phyloP scores from a whole-genome alignment of 176 grass and related monocot genomes.

The Bonia amplexicaulis region DNA sequence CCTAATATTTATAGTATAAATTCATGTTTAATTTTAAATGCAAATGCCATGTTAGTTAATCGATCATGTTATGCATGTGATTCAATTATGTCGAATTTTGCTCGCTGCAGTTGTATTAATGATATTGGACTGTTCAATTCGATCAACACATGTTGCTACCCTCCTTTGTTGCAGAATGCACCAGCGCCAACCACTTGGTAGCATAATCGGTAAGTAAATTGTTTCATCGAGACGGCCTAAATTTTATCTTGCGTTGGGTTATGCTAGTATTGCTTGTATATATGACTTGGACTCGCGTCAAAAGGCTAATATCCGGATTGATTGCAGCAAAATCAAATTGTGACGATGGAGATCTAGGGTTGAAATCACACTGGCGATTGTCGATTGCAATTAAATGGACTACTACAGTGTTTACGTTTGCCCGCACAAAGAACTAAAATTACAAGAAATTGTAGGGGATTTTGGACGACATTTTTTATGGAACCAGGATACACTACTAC shows the following conservation, averaged over 20 bases:
- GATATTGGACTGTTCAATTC: background rate
- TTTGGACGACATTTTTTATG: background rate
- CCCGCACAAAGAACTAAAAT: background rate
- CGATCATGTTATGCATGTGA: background rate
- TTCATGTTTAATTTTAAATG: background rate
- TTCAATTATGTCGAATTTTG: background rate
- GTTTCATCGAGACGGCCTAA: background rate
- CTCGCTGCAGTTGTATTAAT: background rate
- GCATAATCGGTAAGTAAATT: background rate
- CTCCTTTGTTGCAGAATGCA: background rate
- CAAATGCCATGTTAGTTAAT: background rate
- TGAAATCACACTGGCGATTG: too few species aligned
- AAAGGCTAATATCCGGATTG: too few species aligned
- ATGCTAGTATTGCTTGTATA: too few species aligned
- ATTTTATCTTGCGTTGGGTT: background rate
- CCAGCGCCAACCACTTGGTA: background rate
- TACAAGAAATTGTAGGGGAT: background rate
- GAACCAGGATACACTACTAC: too few species aligned
- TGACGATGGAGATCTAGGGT: too few species aligned
- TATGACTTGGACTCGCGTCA: too few species aligned
- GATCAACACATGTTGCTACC: background rate
- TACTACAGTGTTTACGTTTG: background rate
- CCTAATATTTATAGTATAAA: background rate
- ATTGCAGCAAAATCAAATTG: too few species aligned
- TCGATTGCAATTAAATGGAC: too few species aligned